phyloP scores from a whole-genome alignment of 768 basidiomycete species.

The Amanita phalloides region DNA sequence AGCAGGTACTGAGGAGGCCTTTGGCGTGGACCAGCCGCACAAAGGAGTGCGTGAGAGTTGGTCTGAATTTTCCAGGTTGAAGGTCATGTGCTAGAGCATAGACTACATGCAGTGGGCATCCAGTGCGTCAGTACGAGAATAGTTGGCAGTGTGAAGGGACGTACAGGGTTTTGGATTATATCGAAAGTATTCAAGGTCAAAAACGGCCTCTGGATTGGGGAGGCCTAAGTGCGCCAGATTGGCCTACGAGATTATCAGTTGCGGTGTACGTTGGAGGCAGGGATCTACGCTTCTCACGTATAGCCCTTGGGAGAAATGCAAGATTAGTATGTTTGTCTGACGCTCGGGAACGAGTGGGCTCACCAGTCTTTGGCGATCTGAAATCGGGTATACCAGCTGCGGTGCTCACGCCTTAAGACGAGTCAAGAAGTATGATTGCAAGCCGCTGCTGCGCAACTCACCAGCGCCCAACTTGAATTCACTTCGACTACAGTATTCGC shows the following conservation, averaged over 20 bases:
- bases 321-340: not conserved
- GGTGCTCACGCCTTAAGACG: conserved; percentile 53
- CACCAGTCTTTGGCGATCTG: conserved; percentile 75
- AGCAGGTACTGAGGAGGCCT: conserved; percentile 60
- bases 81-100: conserved; percentile 91
- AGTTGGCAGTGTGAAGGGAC: conserved; percentile 12
- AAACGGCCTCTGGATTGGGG: conserved; percentile 93
- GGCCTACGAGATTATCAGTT: conserved; percentile 30
- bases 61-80: conserved; percentile 83
- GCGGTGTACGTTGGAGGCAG: not conserved
- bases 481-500: not conserved
- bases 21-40: conserved; percentile 70
- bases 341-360: not conserved
- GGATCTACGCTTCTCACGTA: conserved; percentile 28
- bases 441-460: conserved; percentile 17
- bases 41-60: conserved; percentile 87
- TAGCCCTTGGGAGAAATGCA: conserved; percentile 25
- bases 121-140: not conserved
- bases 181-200: conserved; percentile 83
- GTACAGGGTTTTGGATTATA: conserved; percentile 70
- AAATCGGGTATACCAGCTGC: conserved; percentile 87
- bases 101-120: conserved; percentile 30
- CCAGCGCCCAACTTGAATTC: conserved; percentile 53
- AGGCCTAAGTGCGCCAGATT: conserved; percentile 69
- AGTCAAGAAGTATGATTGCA: not conserved